Conservation (phyloP, 495 filamentous ascomycete species). For the Durotheca rogersii region DNA sequence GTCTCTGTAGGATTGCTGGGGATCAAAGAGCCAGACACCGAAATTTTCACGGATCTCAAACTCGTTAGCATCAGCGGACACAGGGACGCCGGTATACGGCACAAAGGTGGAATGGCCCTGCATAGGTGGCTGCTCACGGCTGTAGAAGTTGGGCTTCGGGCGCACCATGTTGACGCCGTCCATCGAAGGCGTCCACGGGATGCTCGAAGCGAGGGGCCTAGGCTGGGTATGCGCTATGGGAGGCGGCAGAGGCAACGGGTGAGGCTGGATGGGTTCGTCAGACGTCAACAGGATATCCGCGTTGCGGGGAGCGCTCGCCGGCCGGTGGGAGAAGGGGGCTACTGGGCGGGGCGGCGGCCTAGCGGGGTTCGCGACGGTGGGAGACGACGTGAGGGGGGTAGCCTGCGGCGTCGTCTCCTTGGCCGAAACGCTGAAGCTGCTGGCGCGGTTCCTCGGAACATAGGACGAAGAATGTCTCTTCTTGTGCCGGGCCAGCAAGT, state of each 20-base stretch:
- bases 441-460: conserved; percentile 85
- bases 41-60: conserved; percentile 46
- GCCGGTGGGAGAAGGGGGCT: conserved; percentile 38
- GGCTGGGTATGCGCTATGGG: conserved; percentile 29
- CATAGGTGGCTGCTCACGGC: conserved; percentile 36
- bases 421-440: conserved; percentile 60
- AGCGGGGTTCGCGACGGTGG: conserved; percentile 29
- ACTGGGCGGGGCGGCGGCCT: conserved; percentile 38
- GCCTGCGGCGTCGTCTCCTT: conserved; percentile 41
- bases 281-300: conserved; percentile 48
- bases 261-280: conserved; percentile 37
- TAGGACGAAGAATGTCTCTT: conserved; percentile 91
- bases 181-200: conserved; percentile 40
- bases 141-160: conserved; percentile 46
- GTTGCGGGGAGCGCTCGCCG: conserved; percentile 46
- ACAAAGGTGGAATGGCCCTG: conserved; percentile 40
- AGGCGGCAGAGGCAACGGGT: conserved; percentile 28
- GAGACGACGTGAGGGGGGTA: conserved; percentile 31
- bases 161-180: conserved; percentile 47
- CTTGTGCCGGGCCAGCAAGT: conserved; percentile 85
- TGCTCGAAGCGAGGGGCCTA: conserved; percentile 21
- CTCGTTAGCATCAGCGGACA: conserved; percentile 36
- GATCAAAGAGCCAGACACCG: conserved; percentile 52
- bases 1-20: conserved; percentile 43
- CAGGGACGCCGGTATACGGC: conserved; percentile 40